Conservation (phyloP, 176 grass and related monocot genomes). For the Ampelocalamus luodianensis region DNA sequence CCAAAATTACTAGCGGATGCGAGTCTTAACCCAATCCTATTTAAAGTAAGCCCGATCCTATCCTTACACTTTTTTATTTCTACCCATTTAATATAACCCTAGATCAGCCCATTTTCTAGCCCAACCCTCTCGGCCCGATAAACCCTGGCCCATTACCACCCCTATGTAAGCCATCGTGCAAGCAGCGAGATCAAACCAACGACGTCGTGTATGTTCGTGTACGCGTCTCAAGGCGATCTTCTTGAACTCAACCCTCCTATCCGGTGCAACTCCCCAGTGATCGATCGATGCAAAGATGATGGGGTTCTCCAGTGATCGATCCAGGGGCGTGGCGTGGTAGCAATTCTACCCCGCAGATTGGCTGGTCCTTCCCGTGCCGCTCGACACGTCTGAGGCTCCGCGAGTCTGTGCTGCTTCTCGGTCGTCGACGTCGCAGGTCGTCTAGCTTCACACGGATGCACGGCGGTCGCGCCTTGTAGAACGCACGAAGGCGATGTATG, state of each 20-base stretch:
- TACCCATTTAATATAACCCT: too few relatives aligned
- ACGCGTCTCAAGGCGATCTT: neutral
- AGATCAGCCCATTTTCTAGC: too few relatives aligned
- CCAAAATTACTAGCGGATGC: too few relatives aligned
- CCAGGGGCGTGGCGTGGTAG: neutral
- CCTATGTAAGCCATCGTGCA: conserved; percentile 44
- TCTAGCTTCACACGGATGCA: neutral
- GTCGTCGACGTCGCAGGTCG: neutral
- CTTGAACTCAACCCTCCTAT: neutral
- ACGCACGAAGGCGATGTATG: neutral
- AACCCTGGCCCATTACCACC: too few relatives aligned
- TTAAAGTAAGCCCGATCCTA: too few relatives aligned
- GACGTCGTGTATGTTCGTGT: neutral
- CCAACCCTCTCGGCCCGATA: too few relatives aligned
- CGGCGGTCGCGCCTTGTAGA: neutral
- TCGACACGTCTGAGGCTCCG: conserved; percentile 37
- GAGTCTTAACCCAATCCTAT: too few relatives aligned
- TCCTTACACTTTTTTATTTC: too few relatives aligned
- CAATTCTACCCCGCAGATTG: conserved; percentile 35
- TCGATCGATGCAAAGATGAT: conserved; percentile 5
- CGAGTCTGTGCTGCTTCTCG: neutral
- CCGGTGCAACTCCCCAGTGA: neutral
- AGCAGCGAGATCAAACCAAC: neutral
- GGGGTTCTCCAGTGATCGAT: neutral
- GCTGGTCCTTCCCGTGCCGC: neutral